Conservation (phyloP, 352 stramenopile genomes). For the Aphanomyces cochlioides region DNA sequence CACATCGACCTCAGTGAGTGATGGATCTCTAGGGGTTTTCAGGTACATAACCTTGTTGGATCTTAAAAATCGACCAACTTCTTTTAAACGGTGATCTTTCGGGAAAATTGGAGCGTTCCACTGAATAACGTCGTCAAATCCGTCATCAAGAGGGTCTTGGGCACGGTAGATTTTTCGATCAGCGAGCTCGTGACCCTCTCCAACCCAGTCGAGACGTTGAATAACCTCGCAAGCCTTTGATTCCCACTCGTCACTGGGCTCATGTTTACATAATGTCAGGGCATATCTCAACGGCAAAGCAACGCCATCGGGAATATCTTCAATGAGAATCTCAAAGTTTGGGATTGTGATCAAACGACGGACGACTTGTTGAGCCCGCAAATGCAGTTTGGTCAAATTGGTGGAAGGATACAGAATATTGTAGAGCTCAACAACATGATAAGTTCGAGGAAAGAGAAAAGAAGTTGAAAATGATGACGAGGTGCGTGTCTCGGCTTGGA, state of each 20-base stretch:
- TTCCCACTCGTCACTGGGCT: background rate
- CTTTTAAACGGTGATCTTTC: constrained; percentile 69
- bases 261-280: constrained; percentile 9
- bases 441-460: background rate
- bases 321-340: background rate
- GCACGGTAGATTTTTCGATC: constrained; percentile 32
- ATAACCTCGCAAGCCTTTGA: background rate
- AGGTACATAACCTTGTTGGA: constrained; percentile 68
- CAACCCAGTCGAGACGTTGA: constrained; percentile 10
- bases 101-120: constrained; percentile 62
- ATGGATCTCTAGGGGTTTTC: constrained; percentile 60
- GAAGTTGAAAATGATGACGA: background rate
- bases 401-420: background rate
- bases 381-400: background rate
- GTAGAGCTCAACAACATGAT: constrained; percentile 13
- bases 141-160: constrained; percentile 39
- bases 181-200: constrained; percentile 18
- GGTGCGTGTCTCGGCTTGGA: background rate
- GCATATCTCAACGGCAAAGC: constrained; percentile 8
- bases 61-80: constrained; percentile 73
- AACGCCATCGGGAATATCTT: constrained; percentile 6
- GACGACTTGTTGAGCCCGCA: constrained; percentile 7
- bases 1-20: constrained; percentile 69
- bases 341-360: constrained; percentile 1
- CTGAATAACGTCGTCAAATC: constrained; percentile 57